These are phyloP conservation scores for Onygenales sp. DNA, from an alignment of 2,329 filamentous ascomycete species.

Conservation along the genomic window DNA sequence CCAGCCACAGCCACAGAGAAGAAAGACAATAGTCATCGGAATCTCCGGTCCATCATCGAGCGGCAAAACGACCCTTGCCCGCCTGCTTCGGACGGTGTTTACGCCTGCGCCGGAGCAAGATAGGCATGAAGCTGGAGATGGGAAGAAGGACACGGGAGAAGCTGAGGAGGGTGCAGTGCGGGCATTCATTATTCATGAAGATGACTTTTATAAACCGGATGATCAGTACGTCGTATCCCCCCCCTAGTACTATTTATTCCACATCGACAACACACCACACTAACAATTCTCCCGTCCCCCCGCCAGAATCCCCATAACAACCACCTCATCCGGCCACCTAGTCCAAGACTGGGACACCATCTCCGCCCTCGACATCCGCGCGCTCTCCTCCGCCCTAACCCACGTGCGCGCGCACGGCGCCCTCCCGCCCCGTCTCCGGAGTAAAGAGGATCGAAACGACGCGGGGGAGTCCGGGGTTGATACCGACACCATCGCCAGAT, in stretches of 20 bases:
- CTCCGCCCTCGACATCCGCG: constrained; percentile 62
- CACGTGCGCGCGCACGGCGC: constrained; percentile 60
- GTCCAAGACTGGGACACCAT: constrained; percentile 89
- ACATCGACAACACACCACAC: background rate
- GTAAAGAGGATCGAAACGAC: constrained; percentile 52
- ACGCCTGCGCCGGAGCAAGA: constrained; percentile 27
- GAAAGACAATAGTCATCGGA: constrained; percentile 40
- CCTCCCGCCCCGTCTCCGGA: constrained; percentile 40
- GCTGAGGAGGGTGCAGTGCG: constrained; percentile 12
- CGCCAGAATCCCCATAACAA: constrained; percentile 34
- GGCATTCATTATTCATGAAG: constrained; percentile 76
- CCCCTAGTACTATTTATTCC: no score
- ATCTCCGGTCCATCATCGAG: constrained; percentile 86
- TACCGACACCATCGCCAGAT: constrained; percentile 15
- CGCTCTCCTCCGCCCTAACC: constrained; percentile 56
- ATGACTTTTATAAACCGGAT: constrained; percentile 90
- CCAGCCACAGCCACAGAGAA: background rate
- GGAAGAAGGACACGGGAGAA: background rate
- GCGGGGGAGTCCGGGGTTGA: constrained; percentile 34
- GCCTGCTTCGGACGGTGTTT: constrained; percentile 75
- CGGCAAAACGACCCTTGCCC: constrained; percentile 88
- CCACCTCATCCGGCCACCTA: constrained; percentile 42
- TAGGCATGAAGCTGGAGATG: background rate
- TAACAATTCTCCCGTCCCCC: background rate
- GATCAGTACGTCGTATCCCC: constrained; percentile 44